These are phyloP conservation scores for Pistacia atlantica DNA, from an alignment of 345 rosid species.

Conservation along the genomic window DNA sequence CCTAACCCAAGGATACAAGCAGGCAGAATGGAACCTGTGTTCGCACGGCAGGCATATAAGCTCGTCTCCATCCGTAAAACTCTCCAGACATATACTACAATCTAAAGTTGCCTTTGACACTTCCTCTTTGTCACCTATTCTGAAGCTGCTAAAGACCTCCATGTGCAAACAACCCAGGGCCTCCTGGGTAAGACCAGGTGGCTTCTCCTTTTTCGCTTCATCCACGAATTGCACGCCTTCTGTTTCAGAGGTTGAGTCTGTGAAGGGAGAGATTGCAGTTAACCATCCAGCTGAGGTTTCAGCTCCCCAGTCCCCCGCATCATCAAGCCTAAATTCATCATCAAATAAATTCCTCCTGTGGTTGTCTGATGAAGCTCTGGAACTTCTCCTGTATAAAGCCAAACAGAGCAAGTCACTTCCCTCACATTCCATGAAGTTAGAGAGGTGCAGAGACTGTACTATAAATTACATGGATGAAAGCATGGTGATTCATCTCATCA, in stretches of 20 bases:
- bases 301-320: conserved; percentile 46
- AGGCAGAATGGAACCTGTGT: conserved; percentile 72
- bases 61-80: conserved; percentile 59
- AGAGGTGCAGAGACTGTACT: background rate
- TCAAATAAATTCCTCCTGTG: conserved; percentile 28
- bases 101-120: conserved; percentile 39
- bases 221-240: conserved; percentile 35
- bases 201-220: conserved; percentile 51
- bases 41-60: conserved; percentile 62
- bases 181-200: conserved; percentile 72
- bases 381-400: conserved; percentile 42
- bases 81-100: conserved; percentile 88
- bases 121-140: conserved; percentile 26
- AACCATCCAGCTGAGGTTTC: conserved; percentile 27
- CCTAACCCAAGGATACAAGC: conserved; percentile 89
- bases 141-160: conserved; percentile 45
- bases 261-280: conserved; percentile 25
- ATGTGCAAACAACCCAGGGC: conserved; percentile 49
- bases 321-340: conserved; percentile 48
- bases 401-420: conserved; percentile 18
- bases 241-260: conserved; percentile 24
- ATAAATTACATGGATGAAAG: background rate
- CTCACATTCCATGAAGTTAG: background rate
- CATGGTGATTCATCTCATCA: background rate
- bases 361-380: conserved; percentile 25